Conservation (phyloP, 2,329 filamentous ascomycete species). For the Fusarium clavum region DNA sequence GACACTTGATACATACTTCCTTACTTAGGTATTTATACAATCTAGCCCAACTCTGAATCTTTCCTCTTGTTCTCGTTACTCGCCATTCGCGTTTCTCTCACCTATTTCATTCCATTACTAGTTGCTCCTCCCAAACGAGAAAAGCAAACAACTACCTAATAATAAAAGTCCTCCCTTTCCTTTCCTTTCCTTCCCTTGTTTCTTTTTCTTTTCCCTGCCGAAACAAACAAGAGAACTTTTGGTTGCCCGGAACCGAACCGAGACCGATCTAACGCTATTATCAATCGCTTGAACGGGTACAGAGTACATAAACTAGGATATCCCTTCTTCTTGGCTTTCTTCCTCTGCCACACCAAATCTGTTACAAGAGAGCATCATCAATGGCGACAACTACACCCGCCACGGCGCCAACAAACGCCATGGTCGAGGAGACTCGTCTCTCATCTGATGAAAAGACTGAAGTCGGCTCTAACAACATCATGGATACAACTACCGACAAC, state of each 20-base stretch:
- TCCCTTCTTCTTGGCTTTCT: not conserved
- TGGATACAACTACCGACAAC: conserved; percentile 32
- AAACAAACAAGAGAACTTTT: conserved; percentile 1
- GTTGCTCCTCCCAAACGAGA: not conserved
- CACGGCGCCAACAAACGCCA: conserved; percentile 29
- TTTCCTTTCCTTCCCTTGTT: too few relatives aligned
- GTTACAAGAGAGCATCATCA: not conserved
- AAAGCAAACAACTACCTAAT: conserved; percentile 13
- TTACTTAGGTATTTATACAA: conserved; percentile 4
- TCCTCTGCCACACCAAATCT: not conserved
- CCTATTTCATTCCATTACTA: not conserved
- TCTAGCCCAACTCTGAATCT: not conserved
- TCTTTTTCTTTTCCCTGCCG: not conserved
- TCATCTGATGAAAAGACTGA: conserved; percentile 50
- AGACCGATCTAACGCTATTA: not conserved
- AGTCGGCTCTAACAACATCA: conserved; percentile 44
- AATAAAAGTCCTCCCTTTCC: not conserved
- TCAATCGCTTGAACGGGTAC: not conserved
- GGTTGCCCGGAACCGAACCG: conserved; percentile 2
- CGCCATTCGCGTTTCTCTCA: not conserved
- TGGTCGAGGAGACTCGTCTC: conserved; percentile 42
- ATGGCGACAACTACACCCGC: conserved; percentile 33
- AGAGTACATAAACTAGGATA: not conserved
- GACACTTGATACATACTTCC: not conserved
- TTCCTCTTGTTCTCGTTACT: not conserved